Evolutionary conservation across 352 stramenopile species (phyloP).

Genomic region (Pythium monospermum): DNA sequence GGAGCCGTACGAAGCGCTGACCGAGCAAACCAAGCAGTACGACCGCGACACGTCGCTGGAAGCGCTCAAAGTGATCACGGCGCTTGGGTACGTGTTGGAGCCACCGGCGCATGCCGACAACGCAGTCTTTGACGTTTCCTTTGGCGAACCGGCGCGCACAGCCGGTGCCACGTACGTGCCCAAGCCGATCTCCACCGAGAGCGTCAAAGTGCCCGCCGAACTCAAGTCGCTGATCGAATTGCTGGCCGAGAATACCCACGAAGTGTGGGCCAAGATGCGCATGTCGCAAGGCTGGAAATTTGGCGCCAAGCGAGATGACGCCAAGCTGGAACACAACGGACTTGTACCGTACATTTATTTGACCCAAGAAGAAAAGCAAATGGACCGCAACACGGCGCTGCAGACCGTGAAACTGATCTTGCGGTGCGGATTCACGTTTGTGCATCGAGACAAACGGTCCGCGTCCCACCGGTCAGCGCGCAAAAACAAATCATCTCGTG

Average conservation of each 20-base stretch:
- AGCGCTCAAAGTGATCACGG: constrained; percentile 73
- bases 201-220: constrained; percentile 51
- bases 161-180: constrained; percentile 54
- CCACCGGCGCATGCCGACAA: constrained; percentile 40
- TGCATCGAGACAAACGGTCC: constrained; percentile 50
- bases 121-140: constrained; percentile 38
- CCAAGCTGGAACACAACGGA: constrained; percentile 56
- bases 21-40: constrained; percentile 77
- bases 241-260: constrained; percentile 74
- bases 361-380: constrained; percentile 74
- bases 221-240: constrained; percentile 69
- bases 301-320: constrained; percentile 54
- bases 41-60: constrained; percentile 76
- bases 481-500: constrained; percentile 32
- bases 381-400: constrained; percentile 82
- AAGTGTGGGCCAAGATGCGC: constrained; percentile 79
- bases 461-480: constrained; percentile 21
- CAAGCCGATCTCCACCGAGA: constrained; percentile 56
- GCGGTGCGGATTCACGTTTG: constrained; percentile 63
- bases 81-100: constrained; percentile 66
- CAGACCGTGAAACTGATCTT: constrained; percentile 77
- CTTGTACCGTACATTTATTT: constrained; percentile 79
- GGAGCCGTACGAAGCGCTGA: constrained; percentile 65
- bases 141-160: constrained; percentile 37
- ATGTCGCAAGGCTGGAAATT: constrained; percentile 80